These are phyloP conservation scores for Teunomyces aglyptinius DNA, from an alignment of 805 yeast species.

Conservation along the genomic window DNA sequence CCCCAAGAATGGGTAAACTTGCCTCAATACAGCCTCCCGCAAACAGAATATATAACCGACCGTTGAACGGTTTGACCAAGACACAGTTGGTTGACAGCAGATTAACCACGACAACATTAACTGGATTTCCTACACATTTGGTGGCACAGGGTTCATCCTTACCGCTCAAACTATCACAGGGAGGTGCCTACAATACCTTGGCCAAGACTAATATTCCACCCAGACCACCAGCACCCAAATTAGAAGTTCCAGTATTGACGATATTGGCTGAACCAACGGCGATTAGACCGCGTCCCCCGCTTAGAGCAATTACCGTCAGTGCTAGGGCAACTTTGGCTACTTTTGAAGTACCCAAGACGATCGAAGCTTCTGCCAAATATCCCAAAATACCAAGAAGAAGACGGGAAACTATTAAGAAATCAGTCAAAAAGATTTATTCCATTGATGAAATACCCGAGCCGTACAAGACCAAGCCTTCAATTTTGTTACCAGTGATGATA, in stretches of 20 bases:
- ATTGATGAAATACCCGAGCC: constrained; percentile 87
- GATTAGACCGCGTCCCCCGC: constrained; percentile 16
- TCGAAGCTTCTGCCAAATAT: constrained; percentile 26
- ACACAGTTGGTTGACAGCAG: constrained; percentile 20
- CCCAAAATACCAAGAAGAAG: constrained; percentile 35
- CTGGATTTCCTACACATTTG: constrained; percentile 21
- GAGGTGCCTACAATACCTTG: constrained; percentile 9
- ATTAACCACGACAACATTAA: constrained; percentile 17
- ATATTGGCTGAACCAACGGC: constrained; percentile 24
- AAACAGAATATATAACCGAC: constrained; percentile 30
- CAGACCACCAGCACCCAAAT: constrained; percentile 36
- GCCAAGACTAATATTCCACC: constrained; percentile 18
- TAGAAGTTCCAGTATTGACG: constrained; percentile 30
- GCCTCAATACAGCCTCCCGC: constrained; percentile 47
- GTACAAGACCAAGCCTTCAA: constrained; percentile 78
- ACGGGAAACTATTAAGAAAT: constrained; percentile 44
- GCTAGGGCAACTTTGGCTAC: constrained; percentile 19
- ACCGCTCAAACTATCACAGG: constrained; percentile 18
- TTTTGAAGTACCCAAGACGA: constrained; percentile 32
- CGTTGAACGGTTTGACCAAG: constrained; percentile 17
- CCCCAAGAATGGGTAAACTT: constrained; percentile 45
- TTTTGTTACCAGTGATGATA: constrained; percentile 77
- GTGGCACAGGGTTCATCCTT: constrained; percentile 15
- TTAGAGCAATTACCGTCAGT: constrained; percentile 29
- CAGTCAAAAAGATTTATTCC: constrained; percentile 62